A percentile compares a stretch with the other conserved stretches of the same genome.
Evolutionary conservation across 139 green algal species (phyloP).

Genomic region (Haematococcus sp.): DNA sequence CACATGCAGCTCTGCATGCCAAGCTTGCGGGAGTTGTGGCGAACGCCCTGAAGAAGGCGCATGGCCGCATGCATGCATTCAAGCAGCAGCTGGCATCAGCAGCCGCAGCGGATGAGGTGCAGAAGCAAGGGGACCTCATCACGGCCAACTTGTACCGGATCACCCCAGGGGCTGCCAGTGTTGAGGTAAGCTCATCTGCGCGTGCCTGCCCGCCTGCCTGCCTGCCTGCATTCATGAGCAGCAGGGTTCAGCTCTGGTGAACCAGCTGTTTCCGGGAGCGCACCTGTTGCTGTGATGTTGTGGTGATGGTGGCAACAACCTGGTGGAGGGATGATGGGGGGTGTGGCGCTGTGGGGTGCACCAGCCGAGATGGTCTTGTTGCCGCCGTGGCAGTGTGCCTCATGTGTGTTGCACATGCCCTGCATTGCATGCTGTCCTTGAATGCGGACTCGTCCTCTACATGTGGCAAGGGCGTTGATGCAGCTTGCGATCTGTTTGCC

Average conservation of each 20-base stretch:
- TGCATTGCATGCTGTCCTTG: background rate
- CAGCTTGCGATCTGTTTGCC: too few relatives aligned
- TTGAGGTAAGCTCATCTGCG: too few relatives aligned
- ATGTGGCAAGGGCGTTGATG: too few relatives aligned
- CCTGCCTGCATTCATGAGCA: too few relatives aligned
- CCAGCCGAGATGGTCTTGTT: too few relatives aligned
- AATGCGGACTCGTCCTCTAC: too few relatives aligned
- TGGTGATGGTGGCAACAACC: background rate
- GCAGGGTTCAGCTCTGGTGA: too few relatives aligned
- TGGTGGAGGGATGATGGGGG: background rate
- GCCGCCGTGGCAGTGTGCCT: too few relatives aligned
- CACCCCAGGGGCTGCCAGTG: background rate
- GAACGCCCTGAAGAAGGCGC: slow-evolving; percentile 41
- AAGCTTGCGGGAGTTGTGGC: slow-evolving; percentile 38
- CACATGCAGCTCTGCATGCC: slow-evolving; percentile 44
- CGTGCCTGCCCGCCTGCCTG: too few relatives aligned
- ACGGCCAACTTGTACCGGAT: slow-evolving; percentile 74
- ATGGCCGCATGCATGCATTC: slow-evolving; percentile 28
- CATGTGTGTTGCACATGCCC: too few relatives aligned
- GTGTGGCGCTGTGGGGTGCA: background rate
- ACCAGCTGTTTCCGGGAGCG: too few relatives aligned
- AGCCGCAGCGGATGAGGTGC: slow-evolving; percentile 38
- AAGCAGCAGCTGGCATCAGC: slow-evolving; percentile 44
- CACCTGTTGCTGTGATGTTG: too few relatives aligned
- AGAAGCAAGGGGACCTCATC: slow-evolving; percentile 72